These are phyloP conservation scores for Capronia americana DNA, from an alignment of 2,329 filamentous ascomycete species.

Conservation along the genomic window DNA sequence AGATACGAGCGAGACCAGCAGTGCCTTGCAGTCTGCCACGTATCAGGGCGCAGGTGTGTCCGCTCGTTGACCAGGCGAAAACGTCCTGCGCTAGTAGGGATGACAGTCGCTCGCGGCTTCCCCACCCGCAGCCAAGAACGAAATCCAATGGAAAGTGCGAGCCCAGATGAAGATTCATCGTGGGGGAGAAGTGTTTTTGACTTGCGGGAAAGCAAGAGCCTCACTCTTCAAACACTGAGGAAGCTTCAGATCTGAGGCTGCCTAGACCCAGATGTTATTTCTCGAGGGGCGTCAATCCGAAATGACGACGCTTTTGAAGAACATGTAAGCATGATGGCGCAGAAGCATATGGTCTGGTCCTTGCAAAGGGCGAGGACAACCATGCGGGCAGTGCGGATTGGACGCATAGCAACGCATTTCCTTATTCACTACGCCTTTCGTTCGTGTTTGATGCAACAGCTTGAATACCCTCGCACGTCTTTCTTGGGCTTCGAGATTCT, in stretches of 20 bases:
- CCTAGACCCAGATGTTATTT: neutral
- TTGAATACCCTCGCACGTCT: neutral
- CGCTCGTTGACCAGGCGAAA: neutral
- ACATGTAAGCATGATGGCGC: neutral
- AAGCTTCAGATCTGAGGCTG: neutral
- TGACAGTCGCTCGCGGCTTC: neutral
- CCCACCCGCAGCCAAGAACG: neutral
- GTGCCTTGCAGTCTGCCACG: neutral
- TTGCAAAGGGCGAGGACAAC: neutral
- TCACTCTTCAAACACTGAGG: neutral
- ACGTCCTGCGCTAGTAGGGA: neutral
- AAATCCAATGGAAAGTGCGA: neutral
- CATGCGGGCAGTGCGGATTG: neutral
- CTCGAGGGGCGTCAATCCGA: neutral
- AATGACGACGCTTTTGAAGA: neutral
- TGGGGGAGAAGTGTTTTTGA: neutral
- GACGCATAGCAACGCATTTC: neutral
- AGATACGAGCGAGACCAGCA: neutral
- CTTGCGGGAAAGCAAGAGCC: neutral
- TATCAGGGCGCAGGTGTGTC: neutral
- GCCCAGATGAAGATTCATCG: neutral
- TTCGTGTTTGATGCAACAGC: neutral
- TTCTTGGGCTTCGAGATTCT: neutral
- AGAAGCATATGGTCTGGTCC: neutral
- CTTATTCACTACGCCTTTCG: neutral